A percentile compares a stretch with the other conserved stretches of the same genome.
Conservation (phyloP, 1,284 basidiomycete genomes). For the Pseudozyma sp. region DNA sequence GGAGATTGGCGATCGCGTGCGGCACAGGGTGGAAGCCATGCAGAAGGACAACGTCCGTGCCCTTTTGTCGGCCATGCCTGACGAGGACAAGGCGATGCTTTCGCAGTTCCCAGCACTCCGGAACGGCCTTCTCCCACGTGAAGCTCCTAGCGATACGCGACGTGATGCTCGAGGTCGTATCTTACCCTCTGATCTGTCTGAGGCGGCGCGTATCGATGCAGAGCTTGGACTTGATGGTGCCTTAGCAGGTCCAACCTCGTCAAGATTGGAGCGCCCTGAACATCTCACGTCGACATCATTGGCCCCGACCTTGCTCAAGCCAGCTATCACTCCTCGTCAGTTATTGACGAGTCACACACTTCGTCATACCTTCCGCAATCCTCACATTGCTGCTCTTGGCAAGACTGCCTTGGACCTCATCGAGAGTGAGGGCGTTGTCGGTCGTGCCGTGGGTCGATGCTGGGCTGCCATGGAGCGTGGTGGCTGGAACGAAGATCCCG, state of each 20-base stretch:
- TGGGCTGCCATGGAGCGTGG: slow-evolving; percentile 64
- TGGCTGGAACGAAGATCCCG: slow-evolving; percentile 48
- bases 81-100: slow-evolving; percentile 47
- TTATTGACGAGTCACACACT: slow-evolving; percentile 65
- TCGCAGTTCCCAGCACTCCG: slow-evolving; percentile 37
- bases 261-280: slow-evolving; percentile 25
- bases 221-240: slow-evolving; percentile 43
- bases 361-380: slow-evolving; percentile 66
- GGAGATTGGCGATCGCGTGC: slow-evolving; percentile 55
- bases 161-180: slow-evolving; percentile 32
- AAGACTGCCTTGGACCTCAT: slow-evolving; percentile 67
- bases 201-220: slow-evolving; percentile 48
- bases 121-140: slow-evolving; percentile 29
- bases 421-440: slow-evolving; percentile 65
- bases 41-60: slow-evolving; percentile 61
- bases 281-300: slow-evolving; percentile 59
- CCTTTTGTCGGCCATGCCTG: slow-evolving; percentile 47
- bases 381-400: slow-evolving; percentile 64
- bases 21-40: slow-evolving; percentile 52
- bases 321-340: slow-evolving; percentile 59
- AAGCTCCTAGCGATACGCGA: slow-evolving; percentile 23
- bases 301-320: slow-evolving; percentile 65
- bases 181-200: slow-evolving; percentile 41
- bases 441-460: slow-evolving; percentile 61
- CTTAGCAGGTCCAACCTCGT: slow-evolving; percentile 10